These are phyloP conservation scores for Scytalidium sp. DNA, from an alignment of 2,329 filamentous ascomycete species.

Conservation along the genomic window DNA sequence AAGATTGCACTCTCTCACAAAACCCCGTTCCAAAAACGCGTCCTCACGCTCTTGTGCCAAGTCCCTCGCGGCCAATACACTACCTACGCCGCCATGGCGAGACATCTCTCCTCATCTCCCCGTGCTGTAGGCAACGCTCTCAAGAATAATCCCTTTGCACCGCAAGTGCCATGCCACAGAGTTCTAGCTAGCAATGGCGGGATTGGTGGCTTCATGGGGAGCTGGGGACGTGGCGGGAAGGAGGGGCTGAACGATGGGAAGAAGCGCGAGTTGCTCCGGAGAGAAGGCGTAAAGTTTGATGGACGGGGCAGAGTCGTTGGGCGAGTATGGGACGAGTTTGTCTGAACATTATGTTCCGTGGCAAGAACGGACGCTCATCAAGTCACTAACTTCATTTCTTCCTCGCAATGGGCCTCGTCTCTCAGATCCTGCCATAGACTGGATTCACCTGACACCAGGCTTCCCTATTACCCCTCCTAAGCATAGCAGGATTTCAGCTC, in stretches of 20 bases:
- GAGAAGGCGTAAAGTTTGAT: constrained; percentile 65
- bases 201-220: constrained; percentile 70
- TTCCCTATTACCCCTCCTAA: no score
- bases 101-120: constrained; percentile 66
- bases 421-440: no score
- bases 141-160: constrained; percentile 77
- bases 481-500: no score
- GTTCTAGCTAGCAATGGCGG: constrained; percentile 71
- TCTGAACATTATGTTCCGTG: constrained; percentile 3
- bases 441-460: no score
- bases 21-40: constrained; percentile 56
- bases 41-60: constrained; percentile 72
- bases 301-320: constrained; percentile 57
- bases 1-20: constrained; percentile 20
- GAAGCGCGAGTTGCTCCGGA: constrained; percentile 50
- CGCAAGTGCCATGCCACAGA: constrained; percentile 77
- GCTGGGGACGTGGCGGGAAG: constrained; percentile 58
- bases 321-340: constrained; percentile 24
- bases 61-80: constrained; percentile 74
- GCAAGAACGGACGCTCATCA: no score
- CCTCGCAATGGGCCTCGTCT: no score
- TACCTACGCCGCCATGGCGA: constrained; percentile 72
- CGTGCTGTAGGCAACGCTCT: constrained; percentile 77
- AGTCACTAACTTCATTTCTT: no score
- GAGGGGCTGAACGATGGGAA: constrained; percentile 64